Evolutionary conservation across 2,329 filamentous ascomycete species (phyloP), one percentile per base, ranked within the genome.

Genomic region (Colletotrichum tropicale): DNA sequence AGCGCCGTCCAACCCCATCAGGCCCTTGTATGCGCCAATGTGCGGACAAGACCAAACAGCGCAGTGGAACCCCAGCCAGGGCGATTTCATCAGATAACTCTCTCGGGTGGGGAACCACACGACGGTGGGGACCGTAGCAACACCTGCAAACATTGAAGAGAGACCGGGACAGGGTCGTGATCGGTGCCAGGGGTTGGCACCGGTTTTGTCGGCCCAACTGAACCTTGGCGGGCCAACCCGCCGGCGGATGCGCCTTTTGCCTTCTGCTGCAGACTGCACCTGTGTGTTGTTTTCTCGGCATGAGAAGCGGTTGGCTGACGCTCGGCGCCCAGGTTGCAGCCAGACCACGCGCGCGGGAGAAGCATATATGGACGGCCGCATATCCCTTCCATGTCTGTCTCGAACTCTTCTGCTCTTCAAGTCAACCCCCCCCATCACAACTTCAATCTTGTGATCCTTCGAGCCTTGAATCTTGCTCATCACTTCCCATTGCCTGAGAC

Each of bases 81-180:
- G 28, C n/a, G 36, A 68, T 68, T 66, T 38, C 60, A 74, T 74
- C 72, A 71, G 72, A 74, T 71, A 74, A 74, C 72, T 74, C 52
- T 66, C 21, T 34, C 72, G 26, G 28, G 72, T 66, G 72, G 61
- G 30, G 67, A 61, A 52, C 67, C 67, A 71, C 72, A 71, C 67
- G 52, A 61, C 32, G 26, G 28, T 70, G 60, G 67, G 56, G 55
- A 26, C 38, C 12, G 56, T 60, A 58, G 43, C 66, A 32, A 18
- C 71, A 55, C 58, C 60, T 60, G 62, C 24, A 38, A 26, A 52
- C 43, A 52, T 52, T 52, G 43, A n/a, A 52, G 43, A 26, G 28
- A 55, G 8, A 61, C 48, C 24, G 6, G 66, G 66, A 58, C 34
- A 64, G 30, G 66, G 66, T 74, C 66, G 48, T 30, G 71, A 66